Evolutionary conservation across 371 early-diverging fungal species (phyloP), one percentile per base, ranked within the genome.

Genomic region (Mortierella sp.): DNA sequence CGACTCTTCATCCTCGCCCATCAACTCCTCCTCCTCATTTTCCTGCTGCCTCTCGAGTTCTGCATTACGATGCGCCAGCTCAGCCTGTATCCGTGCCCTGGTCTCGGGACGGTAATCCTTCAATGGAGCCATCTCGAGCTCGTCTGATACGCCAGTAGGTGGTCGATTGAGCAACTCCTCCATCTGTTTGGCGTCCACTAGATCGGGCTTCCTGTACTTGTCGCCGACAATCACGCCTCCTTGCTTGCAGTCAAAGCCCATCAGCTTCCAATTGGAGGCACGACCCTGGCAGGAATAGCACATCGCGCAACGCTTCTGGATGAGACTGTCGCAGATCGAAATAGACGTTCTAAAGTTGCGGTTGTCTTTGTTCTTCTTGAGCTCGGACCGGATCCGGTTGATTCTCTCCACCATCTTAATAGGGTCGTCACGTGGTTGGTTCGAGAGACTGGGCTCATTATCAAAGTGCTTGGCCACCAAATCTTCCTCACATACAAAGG

Each of bases 401-500:
- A 93, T 93, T 6, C 91, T 89, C 21, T 91, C 91, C 21, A 92
- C 90, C 88, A 93, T 92, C 70, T 90, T 91, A 26, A 88, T 82
- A 73, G 87, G 87, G 45, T 82, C 78, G 14, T 86, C 87, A 26
- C 80, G 87, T 16, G 87, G 83, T 7, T 73, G 74, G 9, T 28
- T 11, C 34, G 13, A 0, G 8, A 86, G 70, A 63, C 83, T 86
- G 4, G 78, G 78, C 31, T 91, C 91, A 60, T 91, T 91, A 70
- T 92, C 93, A 84, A 93, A 93, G 58, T 92, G 92, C 45, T 93
- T 93, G 28, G 91, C 93, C 84, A 93, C 91, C 90, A 93, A 87
- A 47, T 92, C 91, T 45, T 93, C 91, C 34, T 93, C 93, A 47
- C 93, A 93, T 0, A 91, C 92, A 86, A 92, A 91, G 42, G 92